These are phyloP conservation scores for Psidium guajava DNA, from an alignment of 345 rosid species.

Conservation along the genomic window DNA sequence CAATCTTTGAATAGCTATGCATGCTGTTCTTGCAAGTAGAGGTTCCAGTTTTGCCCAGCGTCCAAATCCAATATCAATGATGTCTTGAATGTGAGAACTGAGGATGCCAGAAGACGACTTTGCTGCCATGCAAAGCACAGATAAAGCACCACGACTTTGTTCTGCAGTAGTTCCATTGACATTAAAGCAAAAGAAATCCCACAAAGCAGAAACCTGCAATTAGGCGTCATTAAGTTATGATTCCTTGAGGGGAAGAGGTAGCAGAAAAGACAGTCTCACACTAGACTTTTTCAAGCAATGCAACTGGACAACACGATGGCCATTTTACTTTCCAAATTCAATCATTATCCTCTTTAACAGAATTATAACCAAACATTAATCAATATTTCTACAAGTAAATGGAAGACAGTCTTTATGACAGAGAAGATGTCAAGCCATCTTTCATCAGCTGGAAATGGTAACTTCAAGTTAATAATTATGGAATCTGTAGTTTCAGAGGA, in stretches of 20 bases:
- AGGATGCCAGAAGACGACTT: constrained; percentile 68
- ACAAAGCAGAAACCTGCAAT: constrained; percentile 72
- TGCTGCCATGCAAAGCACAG: constrained; percentile 96
- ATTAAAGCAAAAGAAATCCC: constrained; percentile 98
- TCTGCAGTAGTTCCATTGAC: constrained; percentile 79
- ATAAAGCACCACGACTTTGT: constrained; percentile 89
- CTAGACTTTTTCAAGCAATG: background rate
- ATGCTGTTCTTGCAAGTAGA: constrained; percentile 85
- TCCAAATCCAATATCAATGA: constrained; percentile 97
- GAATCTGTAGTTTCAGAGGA: background rate
- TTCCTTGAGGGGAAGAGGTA: background rate
- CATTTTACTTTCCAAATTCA: background rate
- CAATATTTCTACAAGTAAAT: background rate
- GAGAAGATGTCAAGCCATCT: background rate
- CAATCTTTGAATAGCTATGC: constrained; percentile 81
- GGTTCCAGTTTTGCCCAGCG: constrained; percentile 98
- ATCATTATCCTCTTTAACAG: background rate
- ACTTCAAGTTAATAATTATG: background rate
- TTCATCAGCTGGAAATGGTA: background rate
- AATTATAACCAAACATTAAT: background rate
- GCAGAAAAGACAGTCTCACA: background rate
- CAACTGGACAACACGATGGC: background rate
- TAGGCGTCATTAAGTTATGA: background rate
- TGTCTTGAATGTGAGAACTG: constrained; percentile 84
- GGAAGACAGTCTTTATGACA: background rate